phyloP scores from a whole-genome alignment of 805 yeast genomes.

The Wickerhamiella domercqiae region DNA sequence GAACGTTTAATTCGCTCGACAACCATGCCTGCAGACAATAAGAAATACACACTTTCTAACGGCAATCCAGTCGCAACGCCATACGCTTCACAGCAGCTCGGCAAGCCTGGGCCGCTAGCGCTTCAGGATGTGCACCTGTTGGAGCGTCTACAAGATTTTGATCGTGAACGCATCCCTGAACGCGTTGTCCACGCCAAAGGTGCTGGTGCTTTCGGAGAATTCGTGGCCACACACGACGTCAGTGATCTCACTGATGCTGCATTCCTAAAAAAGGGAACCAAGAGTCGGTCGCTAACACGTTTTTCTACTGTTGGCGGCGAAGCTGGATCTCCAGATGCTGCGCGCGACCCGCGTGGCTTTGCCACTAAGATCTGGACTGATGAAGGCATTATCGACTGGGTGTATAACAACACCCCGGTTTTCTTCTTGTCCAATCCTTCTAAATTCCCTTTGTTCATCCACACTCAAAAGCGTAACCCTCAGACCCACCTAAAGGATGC shows the following conservation, averaged over 20 bases:
- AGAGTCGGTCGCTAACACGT: constrained; percentile 46
- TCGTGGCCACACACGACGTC: constrained; percentile 43
- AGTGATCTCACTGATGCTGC: constrained; percentile 32
- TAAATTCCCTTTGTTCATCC: constrained; percentile 51
- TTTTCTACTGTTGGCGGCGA: constrained; percentile 62
- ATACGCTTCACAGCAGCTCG: constrained; percentile 37
- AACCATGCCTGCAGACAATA: too few species aligned
- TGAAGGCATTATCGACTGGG: constrained; percentile 58
- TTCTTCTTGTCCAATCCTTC: constrained; percentile 50
- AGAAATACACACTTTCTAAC: constrained; percentile 35
- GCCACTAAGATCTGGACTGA: constrained; percentile 51
- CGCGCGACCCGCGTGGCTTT: constrained; percentile 59
- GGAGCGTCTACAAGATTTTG: constrained; percentile 44
- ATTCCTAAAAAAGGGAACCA: constrained; percentile 65
- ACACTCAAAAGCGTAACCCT: constrained; percentile 58
- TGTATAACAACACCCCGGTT: constrained; percentile 56
- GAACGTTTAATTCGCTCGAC: too few species aligned
- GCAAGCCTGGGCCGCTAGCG: constrained; percentile 41
- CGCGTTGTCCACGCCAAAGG: constrained; percentile 58
- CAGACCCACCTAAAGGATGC: constrained; percentile 44
- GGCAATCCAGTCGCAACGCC: constrained; percentile 46
- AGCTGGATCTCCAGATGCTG: constrained; percentile 48
- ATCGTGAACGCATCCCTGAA: constrained; percentile 51
- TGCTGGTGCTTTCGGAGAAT: constrained; percentile 45
- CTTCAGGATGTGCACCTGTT: constrained; percentile 43